Base-by-base conservation (phyloP, 306 rosid species). In the Lathyrus aphaca region DNA sequence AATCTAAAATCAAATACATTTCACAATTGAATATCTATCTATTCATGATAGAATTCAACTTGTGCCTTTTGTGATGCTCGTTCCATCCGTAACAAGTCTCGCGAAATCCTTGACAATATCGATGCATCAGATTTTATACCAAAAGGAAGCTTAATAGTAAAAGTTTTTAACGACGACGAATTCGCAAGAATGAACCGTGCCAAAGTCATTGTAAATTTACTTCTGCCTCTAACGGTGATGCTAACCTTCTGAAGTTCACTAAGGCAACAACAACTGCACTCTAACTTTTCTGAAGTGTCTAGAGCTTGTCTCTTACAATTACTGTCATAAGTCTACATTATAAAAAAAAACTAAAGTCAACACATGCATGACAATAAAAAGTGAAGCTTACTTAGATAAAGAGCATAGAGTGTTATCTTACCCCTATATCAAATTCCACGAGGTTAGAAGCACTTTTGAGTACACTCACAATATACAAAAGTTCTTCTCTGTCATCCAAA, bases 371-470 rank as follows among this genome's bases (percentile, higher is more conserved):
- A 50, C 4, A 15, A 9, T 18, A 3, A 57, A 15, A 16, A 48
- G 44, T 35, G 11, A 40, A 65, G 53, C 7, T 11, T 30, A 3
- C 38, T 32, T 5, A 32, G 7, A 1, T 32, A 32, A 6, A 25
- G 39, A 48, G 14, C 16, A 71, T 17, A 59, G 5, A 9, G 45
- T 59, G 56, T 32, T 32, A 30, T 32, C 9, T 56, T 18, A 78
- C 71, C 45, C 18, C 25, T 55, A 79, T 56, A 21, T 8, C 7
- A 53, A 73, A 54, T 32, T 60, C 10, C 39, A n/a, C 39, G 55
- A 73, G 49, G 67, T 32, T 51, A 16, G 82, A 25, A 67, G 59
- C 57, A 61, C 62, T 79, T 60, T 49, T 35, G 40, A 73, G 66
- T 8, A 79, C 18, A 21, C 55, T 50, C 30, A 16, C 3, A 42